Evolutionary conservation across 768 basidiomycete genomes (phyloP).

Genomic region (Serendipita sp.): DNA sequence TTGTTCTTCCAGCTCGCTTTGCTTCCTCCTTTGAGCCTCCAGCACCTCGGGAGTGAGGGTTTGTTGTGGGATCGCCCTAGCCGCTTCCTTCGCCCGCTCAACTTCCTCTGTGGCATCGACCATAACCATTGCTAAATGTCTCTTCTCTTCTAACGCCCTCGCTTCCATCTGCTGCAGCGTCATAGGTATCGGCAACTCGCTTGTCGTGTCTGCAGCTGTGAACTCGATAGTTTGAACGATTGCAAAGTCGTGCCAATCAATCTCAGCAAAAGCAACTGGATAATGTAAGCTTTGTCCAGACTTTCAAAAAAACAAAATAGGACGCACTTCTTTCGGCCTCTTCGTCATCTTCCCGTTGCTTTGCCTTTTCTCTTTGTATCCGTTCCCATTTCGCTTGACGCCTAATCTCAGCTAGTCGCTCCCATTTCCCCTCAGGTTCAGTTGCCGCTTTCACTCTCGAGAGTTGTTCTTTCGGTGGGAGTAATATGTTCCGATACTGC

Average conservation of each 20-base stretch:
- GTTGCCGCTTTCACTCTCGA: slow-evolving; percentile 51
- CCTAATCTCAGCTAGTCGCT: slow-evolving; percentile 55
- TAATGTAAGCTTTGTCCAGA: not conserved
- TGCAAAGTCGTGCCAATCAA: slow-evolving; percentile 99
- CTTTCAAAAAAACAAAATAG: not conserved
- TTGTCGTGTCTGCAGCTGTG: slow-evolving; percentile 76
- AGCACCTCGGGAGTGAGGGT: slow-evolving; percentile 73
- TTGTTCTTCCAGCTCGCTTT: slow-evolving; percentile 56
- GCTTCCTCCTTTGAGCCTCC: slow-evolving; percentile 39
- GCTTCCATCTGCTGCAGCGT: slow-evolving; percentile 86
- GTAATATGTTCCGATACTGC: slow-evolving; percentile 81
- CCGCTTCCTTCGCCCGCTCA: slow-evolving; percentile 70
- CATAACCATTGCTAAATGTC: slow-evolving; percentile 98
- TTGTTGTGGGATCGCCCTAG: slow-evolving; percentile 78
- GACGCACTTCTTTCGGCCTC: slow-evolving; percentile 76
- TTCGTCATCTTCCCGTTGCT: slow-evolving; percentile 75
- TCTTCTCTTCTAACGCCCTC: slow-evolving; percentile 93
- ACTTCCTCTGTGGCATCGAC: slow-evolving; percentile 82
- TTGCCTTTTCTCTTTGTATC: slow-evolving; percentile 66
- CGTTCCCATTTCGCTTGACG: slow-evolving; percentile 83
- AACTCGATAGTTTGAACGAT: slow-evolving; percentile 98
- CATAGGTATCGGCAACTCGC: slow-evolving; percentile 94
- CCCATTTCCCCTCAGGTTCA: slow-evolving; percentile 55
- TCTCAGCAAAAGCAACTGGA: slow-evolving; percentile 82
- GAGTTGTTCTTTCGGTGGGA: slow-evolving; percentile 63